A percentile compares a stretch with the other conserved stretches of the same genome.
Conservation (phyloP, 2,329 filamentous ascomycete species). For the Pezicula neosporulosa region DNA sequence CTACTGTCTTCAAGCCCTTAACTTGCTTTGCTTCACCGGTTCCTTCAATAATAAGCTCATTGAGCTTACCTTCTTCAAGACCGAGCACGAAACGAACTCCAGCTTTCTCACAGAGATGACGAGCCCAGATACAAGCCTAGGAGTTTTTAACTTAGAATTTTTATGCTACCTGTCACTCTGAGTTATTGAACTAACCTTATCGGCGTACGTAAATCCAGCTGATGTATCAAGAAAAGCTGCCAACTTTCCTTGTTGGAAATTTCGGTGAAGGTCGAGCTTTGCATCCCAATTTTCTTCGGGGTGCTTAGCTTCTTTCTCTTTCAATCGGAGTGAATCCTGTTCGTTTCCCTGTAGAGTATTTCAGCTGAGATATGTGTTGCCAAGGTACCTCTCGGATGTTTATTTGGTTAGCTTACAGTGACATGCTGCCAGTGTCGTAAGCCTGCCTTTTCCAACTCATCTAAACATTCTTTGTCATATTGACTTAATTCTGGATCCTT, state of each 20-base stretch:
- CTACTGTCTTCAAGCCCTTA: slow-evolving; percentile 25
- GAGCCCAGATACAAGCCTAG: slow-evolving; percentile 1
- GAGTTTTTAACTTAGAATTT: not conserved
- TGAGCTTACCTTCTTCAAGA: slow-evolving; percentile 14
- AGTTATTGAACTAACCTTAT: not conserved
- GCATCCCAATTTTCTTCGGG: not conserved
- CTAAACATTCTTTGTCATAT: not conserved
- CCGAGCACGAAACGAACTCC: slow-evolving; percentile 27
- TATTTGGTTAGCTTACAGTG: not conserved
- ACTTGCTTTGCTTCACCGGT: slow-evolving; percentile 11
- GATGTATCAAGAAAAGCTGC: slow-evolving; percentile 3
- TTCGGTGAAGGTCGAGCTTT: not conserved
- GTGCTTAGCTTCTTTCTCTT: not conserved
- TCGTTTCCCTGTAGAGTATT: not conserved
- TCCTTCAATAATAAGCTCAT: slow-evolving; percentile 3
- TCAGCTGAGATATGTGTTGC: not conserved
- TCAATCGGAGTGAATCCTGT: not conserved
- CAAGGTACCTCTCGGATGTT: too few relatives aligned
- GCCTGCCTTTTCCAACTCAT: not conserved
- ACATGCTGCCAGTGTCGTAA: slow-evolving; percentile 2
- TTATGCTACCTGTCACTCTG: not conserved
- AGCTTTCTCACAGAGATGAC: slow-evolving; percentile 5
- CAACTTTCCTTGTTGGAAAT: not conserved
- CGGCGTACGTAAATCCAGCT: slow-evolving; percentile 3
- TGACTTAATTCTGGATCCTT: not conserved